Conservation (phyloP, 2,329 filamentous ascomycete genomes). For the Trichoderma aggressivum region DNA sequence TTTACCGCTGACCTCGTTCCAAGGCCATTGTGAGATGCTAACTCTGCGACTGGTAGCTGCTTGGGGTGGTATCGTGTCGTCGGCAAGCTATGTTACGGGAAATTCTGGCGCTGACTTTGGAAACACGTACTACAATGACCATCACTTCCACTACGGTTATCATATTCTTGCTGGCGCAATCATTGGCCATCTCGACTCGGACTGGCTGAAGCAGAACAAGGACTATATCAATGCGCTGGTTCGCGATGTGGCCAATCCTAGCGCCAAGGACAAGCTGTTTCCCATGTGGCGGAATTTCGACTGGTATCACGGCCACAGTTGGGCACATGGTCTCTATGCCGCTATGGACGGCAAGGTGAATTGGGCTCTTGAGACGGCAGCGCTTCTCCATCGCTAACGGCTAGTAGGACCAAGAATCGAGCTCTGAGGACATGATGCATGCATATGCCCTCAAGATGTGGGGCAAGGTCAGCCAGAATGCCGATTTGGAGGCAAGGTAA, state of each 20-base stretch:
- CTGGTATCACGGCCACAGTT: slow-evolving; percentile 92
- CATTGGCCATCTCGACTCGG: slow-evolving; percentile 73
- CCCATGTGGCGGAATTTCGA: slow-evolving; percentile 83
- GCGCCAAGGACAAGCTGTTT: slow-evolving; percentile 66
- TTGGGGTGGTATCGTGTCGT: slow-evolving; percentile 81
- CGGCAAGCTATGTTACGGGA: slow-evolving; percentile 66
- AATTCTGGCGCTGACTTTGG: slow-evolving; percentile 79
- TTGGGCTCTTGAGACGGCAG: neutral
- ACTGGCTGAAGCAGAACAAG: slow-evolving; percentile 70
- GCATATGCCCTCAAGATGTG: slow-evolving; percentile 91
- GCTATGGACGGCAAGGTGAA: slow-evolving; percentile 65
- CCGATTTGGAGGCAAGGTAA: slow-evolving; percentile 71
- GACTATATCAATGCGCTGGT: slow-evolving; percentile 80
- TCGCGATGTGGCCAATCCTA: slow-evolving; percentile 78
- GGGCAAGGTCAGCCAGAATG: slow-evolving; percentile 74
- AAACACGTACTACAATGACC: slow-evolving; percentile 79
- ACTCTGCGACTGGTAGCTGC: slow-evolving; percentile 38
- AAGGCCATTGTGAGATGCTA: neutral
- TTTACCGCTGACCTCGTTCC: neutral
- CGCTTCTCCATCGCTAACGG: neutral
- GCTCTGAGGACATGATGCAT: slow-evolving; percentile 85
- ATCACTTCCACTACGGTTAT: slow-evolving; percentile 79
- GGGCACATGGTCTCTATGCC: slow-evolving; percentile 78
- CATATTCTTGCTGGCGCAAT: slow-evolving; percentile 84
- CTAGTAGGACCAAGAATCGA: slow-evolving; percentile 71